Evolutionary conservation across 2,329 filamentous ascomycete genomes (phyloP).

Genomic region (Verticillium isaacii): DNA sequence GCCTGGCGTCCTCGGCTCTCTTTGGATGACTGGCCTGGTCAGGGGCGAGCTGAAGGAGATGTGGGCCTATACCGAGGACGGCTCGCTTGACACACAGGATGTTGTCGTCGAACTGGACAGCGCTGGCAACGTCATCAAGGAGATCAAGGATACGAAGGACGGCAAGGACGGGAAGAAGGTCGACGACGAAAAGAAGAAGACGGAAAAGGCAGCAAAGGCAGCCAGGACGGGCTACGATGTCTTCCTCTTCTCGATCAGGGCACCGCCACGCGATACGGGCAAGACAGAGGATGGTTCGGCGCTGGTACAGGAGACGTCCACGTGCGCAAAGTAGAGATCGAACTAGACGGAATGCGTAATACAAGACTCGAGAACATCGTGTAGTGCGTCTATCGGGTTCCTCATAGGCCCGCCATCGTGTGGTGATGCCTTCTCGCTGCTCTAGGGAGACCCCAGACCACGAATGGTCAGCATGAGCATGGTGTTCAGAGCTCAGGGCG

Average conservation of each 20-base stretch:
- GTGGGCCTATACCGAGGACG: conserved; percentile 79
- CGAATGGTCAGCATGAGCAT: too few relatives aligned
- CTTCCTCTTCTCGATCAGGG: conserved; percentile 19
- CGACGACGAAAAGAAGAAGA: conserved; percentile 16
- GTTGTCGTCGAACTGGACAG: conserved; percentile 51
- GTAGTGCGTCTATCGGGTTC: background rate
- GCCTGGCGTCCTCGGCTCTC: conserved; percentile 69
- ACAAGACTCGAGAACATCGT: too few relatives aligned
- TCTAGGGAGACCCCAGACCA: too few relatives aligned
- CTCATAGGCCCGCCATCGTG: background rate
- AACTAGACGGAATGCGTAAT: background rate
- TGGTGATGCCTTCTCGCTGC: too few relatives aligned
- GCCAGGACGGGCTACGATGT: conserved; percentile 12
- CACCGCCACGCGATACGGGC: background rate
- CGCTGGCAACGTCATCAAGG: conserved; percentile 39
- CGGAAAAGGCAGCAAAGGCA: conserved; percentile 12
- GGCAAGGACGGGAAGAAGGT: conserved; percentile 25
- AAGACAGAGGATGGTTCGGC: background rate
- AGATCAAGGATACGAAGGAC: conserved; percentile 24
- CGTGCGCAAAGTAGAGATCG: background rate
- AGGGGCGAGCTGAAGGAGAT: conserved; percentile 70
- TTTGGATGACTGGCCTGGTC: conserved; percentile 69
- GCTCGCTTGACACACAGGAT: conserved; percentile 49
- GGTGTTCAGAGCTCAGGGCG: too few relatives aligned
- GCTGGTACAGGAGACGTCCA: background rate